Conservation (phyloP, 768 basidiomycete genomes). For the Collybia nuda region DNA sequence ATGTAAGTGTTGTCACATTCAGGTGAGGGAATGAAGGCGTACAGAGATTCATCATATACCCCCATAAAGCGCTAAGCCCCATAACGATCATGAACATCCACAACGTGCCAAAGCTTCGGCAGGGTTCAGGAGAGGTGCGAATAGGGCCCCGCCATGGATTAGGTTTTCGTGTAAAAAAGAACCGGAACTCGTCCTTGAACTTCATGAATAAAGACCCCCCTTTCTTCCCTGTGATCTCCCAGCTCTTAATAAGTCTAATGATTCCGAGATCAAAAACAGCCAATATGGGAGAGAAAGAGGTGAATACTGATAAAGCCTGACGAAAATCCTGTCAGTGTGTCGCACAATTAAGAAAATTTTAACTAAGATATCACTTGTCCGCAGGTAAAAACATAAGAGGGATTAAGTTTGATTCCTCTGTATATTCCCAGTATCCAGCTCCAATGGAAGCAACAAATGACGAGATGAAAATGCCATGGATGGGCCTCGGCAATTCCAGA, state of each 20-base stretch:
- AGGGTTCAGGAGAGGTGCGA: neutral
- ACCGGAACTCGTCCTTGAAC: neutral
- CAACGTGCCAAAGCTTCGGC: too few species aligned
- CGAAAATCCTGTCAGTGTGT: neutral
- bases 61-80: too few species aligned
- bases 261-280: neutral
- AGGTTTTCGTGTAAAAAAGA: neutral
- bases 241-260: too few species aligned
- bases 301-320: conserved; percentile 7
- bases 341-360: too few species aligned
- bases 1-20: too few species aligned
- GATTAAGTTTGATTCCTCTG: conserved; percentile 6
- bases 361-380: conserved; percentile 13
- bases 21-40: too few species aligned
- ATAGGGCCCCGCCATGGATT: neutral
- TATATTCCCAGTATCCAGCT: conserved; percentile 13
- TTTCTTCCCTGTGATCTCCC: too few species aligned
- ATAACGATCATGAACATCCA: too few species aligned
- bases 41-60: too few species aligned
- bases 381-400: conserved; percentile 8
- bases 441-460: conserved; percentile 13
- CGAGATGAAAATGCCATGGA: conserved; percentile 12
- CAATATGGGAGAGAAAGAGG: neutral
- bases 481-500: conserved; percentile 7
- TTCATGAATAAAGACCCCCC: too few species aligned